Conservation (phyloP, 2,329 filamentous ascomycete genomes). For the Aspergillus sojae region DNA sequence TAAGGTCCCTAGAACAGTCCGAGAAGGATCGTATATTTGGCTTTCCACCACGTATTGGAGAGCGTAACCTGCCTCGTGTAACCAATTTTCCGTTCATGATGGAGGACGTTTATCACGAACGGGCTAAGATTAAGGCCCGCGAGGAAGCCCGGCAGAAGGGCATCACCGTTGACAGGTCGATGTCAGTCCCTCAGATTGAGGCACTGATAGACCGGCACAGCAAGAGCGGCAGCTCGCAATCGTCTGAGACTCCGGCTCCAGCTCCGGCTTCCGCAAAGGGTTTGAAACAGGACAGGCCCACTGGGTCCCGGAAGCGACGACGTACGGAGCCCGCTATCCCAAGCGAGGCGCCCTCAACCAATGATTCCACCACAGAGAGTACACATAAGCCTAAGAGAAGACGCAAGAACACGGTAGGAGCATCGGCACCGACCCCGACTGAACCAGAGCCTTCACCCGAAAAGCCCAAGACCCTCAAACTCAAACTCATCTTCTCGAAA, state of each 20-base stretch:
- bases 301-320: conserved; percentile 22
- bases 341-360: background rate
- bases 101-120: conserved; percentile 30
- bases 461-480: conserved; percentile 14
- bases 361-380: conserved; percentile 3
- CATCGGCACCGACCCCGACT: conserved; percentile 2
- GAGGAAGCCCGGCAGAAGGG: conserved; percentile 26
- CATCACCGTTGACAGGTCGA: conserved; percentile 22
- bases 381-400: conserved; percentile 17
- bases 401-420: conserved; percentile 11
- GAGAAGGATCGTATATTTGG: conserved; percentile 35
- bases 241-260: background rate
- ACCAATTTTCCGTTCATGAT: conserved; percentile 20
- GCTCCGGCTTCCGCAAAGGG: background rate
- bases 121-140: conserved; percentile 24
- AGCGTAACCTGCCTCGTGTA: conserved; percentile 33
- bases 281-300: conserved; percentile 6
- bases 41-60: conserved; percentile 33
- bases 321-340: conserved; percentile 11
- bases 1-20: conserved; percentile 31
- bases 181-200: conserved; percentile 22
- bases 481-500: conserved; percentile 19
- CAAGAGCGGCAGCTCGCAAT: conserved; percentile 1
- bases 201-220: conserved; percentile 23
- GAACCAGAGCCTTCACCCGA: background rate